These are phyloP conservation scores for Colletotrichum lupini DNA, from an alignment of 2,329 filamentous ascomycete species.

Conservation along the genomic window DNA sequence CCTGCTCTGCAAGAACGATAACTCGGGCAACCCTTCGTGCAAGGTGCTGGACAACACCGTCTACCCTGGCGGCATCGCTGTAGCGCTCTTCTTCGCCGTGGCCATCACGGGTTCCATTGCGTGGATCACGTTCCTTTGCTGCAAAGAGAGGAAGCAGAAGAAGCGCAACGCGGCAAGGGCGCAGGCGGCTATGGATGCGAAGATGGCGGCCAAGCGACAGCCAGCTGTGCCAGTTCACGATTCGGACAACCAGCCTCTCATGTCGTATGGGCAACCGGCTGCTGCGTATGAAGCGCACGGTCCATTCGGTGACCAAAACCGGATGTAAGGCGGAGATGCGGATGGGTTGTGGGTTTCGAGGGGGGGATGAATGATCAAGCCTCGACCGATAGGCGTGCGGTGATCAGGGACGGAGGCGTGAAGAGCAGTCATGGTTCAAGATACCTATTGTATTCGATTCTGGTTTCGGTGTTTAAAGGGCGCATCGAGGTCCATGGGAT, in stretches of 20 bases:
- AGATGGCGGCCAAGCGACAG: constrained; percentile 57
- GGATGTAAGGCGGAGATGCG: constrained; percentile 6
- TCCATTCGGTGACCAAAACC: constrained; percentile 29
- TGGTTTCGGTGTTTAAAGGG: background rate
- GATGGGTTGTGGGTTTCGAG: background rate
- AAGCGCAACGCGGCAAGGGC: constrained; percentile 55
- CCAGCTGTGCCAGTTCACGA: constrained; percentile 39
- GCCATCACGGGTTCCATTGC: constrained; percentile 50
- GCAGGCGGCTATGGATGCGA: constrained; percentile 50
- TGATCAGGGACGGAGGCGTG: background rate
- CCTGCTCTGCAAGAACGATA: constrained; percentile 57
- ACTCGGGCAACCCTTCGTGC: constrained; percentile 53
- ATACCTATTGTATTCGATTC: background rate
- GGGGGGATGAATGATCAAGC: background rate
- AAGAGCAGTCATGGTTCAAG: background rate
- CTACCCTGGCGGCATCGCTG: constrained; percentile 57
- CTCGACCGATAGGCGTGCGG: background rate
- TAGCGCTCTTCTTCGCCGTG: constrained; percentile 59
- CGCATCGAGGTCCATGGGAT: background rate
- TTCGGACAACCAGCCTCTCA: constrained; percentile 24
- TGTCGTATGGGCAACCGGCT: constrained; percentile 18
- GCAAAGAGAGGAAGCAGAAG: constrained; percentile 59
- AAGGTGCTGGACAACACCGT: constrained; percentile 53
- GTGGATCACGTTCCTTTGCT: constrained; percentile 62
- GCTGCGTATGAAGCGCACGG: constrained; percentile 21